These are phyloP conservation scores for Candida patagonica DNA, from an alignment of 805 yeast species.

Conservation along the genomic window DNA sequence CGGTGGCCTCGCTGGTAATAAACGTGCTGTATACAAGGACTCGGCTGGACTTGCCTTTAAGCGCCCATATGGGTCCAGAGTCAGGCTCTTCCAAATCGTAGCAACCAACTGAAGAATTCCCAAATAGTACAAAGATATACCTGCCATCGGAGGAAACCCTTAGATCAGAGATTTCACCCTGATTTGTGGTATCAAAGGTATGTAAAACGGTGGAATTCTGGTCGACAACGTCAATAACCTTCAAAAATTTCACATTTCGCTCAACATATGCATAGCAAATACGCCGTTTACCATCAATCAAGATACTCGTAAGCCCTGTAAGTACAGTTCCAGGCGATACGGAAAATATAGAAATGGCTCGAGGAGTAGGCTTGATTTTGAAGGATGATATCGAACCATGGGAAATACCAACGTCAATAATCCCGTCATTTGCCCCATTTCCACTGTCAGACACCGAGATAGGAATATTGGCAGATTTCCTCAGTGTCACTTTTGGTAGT, in stretches of 20 bases:
- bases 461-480: conserved; percentile 4
- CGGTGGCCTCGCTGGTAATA: conserved; percentile 5
- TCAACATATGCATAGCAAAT: conserved; percentile 19
- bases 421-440: neutral
- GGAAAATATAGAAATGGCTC: conserved; percentile 24
- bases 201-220: neutral
- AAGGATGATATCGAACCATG: conserved; percentile 23
- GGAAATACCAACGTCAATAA: conserved; percentile 22
- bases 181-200: neutral
- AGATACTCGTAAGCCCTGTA: conserved; percentile 13
- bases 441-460: conserved; percentile 3
- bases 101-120: conserved; percentile 9
- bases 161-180: conserved; percentile 7
- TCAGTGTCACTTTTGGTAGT: conserved; percentile 16
- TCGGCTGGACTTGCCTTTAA: conserved; percentile 13
- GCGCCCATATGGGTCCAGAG: conserved; percentile 6
- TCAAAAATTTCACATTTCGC: conserved; percentile 21
- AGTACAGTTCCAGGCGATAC: conserved; percentile 25
- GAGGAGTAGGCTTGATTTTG: conserved; percentile 25
- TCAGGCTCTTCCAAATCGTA: conserved; percentile 3
- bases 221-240: conserved; percentile 4
- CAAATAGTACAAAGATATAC: conserved; percentile 8
- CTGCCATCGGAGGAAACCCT: conserved; percentile 4
- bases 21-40: conserved; percentile 8
- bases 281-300: neutral